Percentiles rank a stretch among this genome's conserved stretches.
Conservation (phyloP, 2,329 filamentous ascomycete species). For the Fusarium redolens region DNA sequence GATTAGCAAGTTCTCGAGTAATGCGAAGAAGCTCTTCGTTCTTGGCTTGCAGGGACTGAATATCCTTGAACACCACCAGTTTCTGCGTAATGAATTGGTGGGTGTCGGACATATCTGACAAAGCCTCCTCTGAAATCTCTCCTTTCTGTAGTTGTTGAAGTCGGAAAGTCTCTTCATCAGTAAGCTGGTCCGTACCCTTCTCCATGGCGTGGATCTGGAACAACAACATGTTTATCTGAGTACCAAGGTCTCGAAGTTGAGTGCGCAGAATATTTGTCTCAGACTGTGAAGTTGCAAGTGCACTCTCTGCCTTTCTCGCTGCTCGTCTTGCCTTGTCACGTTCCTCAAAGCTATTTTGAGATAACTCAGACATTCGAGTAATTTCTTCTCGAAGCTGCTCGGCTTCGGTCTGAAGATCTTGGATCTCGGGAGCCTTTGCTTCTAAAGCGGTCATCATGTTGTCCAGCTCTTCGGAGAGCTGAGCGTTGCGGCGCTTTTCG, state of each 20-base stretch:
- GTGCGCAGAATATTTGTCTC: constrained; percentile 85
- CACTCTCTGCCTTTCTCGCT: constrained; percentile 80
- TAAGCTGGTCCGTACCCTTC: constrained; percentile 78
- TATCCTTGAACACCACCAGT: constrained; percentile 88
- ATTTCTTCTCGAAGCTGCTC: constrained; percentile 84
- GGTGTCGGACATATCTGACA: constrained; percentile 83
- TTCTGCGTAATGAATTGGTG: constrained; percentile 90
- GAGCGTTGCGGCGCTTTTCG: constrained; percentile 79
- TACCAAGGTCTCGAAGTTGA: constrained; percentile 88
- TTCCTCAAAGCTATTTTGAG: constrained; percentile 84
- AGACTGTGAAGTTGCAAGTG: constrained; percentile 70
- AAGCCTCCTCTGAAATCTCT: constrained; percentile 75
- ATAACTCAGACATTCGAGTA: constrained; percentile 83
- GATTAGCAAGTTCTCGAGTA: constrained; percentile 84
- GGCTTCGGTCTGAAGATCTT: constrained; percentile 85
- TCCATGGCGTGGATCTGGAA: constrained; percentile 87
- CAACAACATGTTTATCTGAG: constrained; percentile 89
- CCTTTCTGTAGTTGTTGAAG: constrained; percentile 83
- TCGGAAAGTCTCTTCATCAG: constrained; percentile 76
- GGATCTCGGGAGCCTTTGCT: constrained; percentile 85
- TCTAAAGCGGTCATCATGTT: constrained; percentile 89
- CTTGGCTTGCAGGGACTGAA: constrained; percentile 86
- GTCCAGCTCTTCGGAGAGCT: constrained; percentile 81
- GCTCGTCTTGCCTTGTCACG: constrained; percentile 83
- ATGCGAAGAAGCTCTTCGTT: constrained; percentile 87